A percentile compares a stretch with the other conserved stretches of the same genome.
These are phyloP conservation scores for Penicillium roqueforti DNA, from an alignment of 495 filamentous ascomycete genomes.

Conservation along the genomic window DNA sequence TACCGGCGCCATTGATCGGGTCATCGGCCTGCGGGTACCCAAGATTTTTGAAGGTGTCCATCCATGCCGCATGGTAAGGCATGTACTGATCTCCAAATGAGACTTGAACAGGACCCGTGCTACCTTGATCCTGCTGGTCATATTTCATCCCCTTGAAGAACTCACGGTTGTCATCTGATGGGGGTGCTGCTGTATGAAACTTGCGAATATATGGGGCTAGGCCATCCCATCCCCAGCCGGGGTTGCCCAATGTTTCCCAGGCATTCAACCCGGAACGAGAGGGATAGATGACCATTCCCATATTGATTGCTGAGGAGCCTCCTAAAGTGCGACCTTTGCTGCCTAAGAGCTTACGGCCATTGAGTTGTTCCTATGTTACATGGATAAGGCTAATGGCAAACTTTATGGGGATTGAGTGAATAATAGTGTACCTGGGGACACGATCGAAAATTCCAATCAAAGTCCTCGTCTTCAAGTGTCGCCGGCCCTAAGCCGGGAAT, in stretches of 20 bases:
- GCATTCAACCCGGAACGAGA: constrained; percentile 40
- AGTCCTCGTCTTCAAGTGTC: constrained; percentile 41
- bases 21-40: constrained; percentile 21
- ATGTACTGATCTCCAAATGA: constrained; percentile 24
- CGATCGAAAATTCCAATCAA: constrained; percentile 53
- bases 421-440: constrained; percentile 40
- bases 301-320: constrained; percentile 53
- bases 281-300: constrained; percentile 25
- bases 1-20: constrained; percentile 12
- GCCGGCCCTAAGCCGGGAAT: constrained; percentile 38
- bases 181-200: constrained; percentile 12
- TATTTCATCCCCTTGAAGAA: constrained; percentile 13
- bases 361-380: constrained; percentile 17
- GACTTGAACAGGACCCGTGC: constrained; percentile 23
- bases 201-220: constrained; percentile 41
- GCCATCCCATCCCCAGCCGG: constrained; percentile 49
- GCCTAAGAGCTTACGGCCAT: constrained; percentile 16
- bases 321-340: constrained; percentile 52
- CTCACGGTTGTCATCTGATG: constrained; percentile 7
- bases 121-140: constrained; percentile 15
- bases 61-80: constrained; percentile 23
- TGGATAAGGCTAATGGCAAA: background rate
- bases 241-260: constrained; percentile 50
- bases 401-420: background rate
- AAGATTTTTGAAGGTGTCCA: constrained; percentile 17